These are phyloP conservation scores for Corymbia citriodora DNA, from an alignment of 441 rosid genomes.

Conservation along the genomic window DNA sequence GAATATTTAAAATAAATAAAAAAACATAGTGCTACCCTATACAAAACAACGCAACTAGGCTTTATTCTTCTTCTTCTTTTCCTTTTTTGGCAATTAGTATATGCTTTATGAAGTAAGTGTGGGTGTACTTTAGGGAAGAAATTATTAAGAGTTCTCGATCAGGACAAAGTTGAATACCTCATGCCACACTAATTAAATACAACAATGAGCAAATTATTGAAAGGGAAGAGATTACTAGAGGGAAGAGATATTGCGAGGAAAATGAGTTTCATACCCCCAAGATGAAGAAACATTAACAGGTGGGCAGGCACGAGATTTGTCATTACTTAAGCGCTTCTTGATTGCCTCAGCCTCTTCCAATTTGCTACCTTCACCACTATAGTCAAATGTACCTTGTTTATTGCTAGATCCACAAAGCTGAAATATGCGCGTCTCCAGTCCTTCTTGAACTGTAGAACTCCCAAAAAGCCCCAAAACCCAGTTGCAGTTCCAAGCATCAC, in stretches of 20 bases:
- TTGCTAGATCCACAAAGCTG: neutral
- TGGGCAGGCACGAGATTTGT: neutral
- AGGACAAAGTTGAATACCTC: neutral
- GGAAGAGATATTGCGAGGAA: neutral
- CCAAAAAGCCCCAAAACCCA: neutral
- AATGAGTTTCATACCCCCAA: neutral
- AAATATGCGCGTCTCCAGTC: neutral
- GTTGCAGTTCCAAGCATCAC: neutral
- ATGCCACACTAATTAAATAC: neutral
- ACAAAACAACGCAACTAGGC: neutral
- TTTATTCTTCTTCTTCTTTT: fast-evolving
- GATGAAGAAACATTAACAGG: neutral
- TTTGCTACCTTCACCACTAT: neutral
- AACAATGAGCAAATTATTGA: neutral
- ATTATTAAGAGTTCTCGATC: neutral
- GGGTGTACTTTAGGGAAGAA: neutral
- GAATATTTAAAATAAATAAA: no score
- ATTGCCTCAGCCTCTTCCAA: neutral
- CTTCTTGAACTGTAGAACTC: neutral
- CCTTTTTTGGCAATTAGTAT: neutral
- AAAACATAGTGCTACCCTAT: neutral
- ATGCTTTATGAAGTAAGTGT: neutral
- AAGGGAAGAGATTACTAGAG: no score
- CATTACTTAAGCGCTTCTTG: neutral
- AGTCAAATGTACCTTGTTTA: neutral